Percentiles rank a stretch among this genome's conserved stretches.
Evolutionary conservation across 176 grass and related monocot genomes (phyloP).

Genomic region (Alopecurus myosuroides): DNA sequence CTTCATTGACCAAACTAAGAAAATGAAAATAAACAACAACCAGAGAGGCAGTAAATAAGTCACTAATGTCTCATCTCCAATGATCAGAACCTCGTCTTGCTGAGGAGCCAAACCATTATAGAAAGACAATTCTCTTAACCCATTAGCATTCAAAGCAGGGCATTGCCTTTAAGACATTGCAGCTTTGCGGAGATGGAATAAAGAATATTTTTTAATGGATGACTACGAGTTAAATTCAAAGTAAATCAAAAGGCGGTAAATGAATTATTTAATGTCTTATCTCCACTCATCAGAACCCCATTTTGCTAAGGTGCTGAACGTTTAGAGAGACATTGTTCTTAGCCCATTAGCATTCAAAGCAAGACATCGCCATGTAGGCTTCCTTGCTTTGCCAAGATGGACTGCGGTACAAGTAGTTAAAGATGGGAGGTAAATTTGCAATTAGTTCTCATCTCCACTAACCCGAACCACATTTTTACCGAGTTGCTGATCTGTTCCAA

Average conservation of each 20-base stretch:
- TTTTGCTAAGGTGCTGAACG: too few species aligned
- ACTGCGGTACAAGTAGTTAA: not conserved
- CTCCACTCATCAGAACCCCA: too few species aligned
- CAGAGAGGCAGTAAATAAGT: not conserved
- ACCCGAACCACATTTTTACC: conserved; percentile 5
- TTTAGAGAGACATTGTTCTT: too few species aligned
- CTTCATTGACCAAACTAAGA: not conserved
- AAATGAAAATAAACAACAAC: not conserved
- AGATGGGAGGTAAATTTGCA: not conserved
- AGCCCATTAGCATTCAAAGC: too few species aligned
- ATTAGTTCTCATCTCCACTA: conserved; percentile 17
- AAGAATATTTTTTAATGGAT: not conserved
- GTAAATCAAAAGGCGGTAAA: not conserved
- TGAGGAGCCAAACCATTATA: conserved; percentile 7
- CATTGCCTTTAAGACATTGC: not conserved
- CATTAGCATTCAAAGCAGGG: conserved; percentile 56
- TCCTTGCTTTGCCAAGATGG: conserved; percentile 64
- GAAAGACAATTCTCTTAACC: conserved; percentile 17
- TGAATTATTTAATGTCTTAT: conserved; percentile 11
- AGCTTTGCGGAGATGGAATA: conserved; percentile 36
- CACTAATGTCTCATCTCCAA: conserved; percentile 23
- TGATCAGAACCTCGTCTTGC: conserved; percentile 5
- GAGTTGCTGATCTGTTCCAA: conserved; percentile 6
- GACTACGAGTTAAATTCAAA: not conserved
- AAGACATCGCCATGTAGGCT: conserved; percentile 19